Evolutionary conservation across 331 rosid genomes (phyloP).

Genomic region (Rosa hybrid): DNA sequence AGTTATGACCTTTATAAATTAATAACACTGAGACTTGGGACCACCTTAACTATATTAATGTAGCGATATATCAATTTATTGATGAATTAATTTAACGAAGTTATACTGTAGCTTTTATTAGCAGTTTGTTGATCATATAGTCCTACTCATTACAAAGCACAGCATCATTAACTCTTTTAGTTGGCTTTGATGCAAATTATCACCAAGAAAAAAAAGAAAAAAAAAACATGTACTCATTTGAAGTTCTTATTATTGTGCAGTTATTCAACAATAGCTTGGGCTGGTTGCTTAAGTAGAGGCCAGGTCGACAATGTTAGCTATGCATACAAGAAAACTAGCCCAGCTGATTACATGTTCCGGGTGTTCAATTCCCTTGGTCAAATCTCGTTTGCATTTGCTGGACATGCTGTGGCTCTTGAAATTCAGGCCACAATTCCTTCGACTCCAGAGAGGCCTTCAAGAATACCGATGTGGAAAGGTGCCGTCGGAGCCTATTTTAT

Average conservation of each 20-base stretch:
- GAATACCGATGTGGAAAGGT: slow-evolving; percentile 85
- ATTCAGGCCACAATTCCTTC: slow-evolving; percentile 96
- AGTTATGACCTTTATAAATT: no score
- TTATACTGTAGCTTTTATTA: no score
- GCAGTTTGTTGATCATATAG: no score
- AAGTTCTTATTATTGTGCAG: slow-evolving; percentile 38
- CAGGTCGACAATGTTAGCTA: slow-evolving; percentile 70
- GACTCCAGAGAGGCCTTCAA: slow-evolving; percentile 82
- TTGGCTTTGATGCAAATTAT: neutral
- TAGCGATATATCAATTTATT: no score
- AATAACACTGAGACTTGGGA: no score
- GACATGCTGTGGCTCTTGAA: slow-evolving; percentile 85
- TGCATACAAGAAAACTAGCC: slow-evolving; percentile 61
- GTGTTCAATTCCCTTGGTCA: slow-evolving; percentile 84
- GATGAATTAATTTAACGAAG: no score
- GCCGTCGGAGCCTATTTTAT: slow-evolving; percentile 70
- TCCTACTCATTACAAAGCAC: neutral
- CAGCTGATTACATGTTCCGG: slow-evolving; percentile 57
- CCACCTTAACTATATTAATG: no score
- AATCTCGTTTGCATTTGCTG: slow-evolving; percentile 87
- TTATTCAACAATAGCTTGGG: slow-evolving; percentile 94
- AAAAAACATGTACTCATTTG: neutral
- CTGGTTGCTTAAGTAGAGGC: slow-evolving; percentile 64
- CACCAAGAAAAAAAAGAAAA: neutral
- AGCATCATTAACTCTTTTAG: neutral